Conservation (phyloP, 2,329 filamentous ascomycete genomes). For the Clonostachys rhizophaga region DNA sequence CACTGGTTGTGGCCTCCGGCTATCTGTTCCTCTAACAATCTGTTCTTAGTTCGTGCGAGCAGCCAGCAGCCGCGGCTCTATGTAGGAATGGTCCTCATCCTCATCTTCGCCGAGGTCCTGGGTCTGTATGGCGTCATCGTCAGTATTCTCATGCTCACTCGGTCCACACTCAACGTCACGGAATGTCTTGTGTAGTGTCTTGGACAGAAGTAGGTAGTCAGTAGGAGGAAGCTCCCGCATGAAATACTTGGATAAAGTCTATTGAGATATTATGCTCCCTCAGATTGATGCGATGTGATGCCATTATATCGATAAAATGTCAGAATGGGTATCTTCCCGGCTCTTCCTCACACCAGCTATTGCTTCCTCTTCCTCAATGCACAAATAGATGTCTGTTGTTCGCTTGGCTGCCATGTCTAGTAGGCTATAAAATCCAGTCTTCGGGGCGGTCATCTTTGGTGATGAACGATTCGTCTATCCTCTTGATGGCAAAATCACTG, state of each 20-base stretch:
- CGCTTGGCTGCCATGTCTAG: background rate
- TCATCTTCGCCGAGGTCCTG: constrained; percentile 41
- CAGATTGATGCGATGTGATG: too few relatives aligned
- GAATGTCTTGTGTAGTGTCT: constrained; percentile 15
- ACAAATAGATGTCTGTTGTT: background rate
- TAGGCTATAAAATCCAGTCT: constrained; percentile 69
- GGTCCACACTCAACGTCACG: constrained; percentile 28
- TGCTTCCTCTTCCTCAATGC: background rate
- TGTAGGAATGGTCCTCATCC: constrained; percentile 39
- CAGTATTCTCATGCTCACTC: constrained; percentile 41
- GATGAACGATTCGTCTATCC: constrained; percentile 91
- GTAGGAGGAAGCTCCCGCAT: too few relatives aligned
- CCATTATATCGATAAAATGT: too few relatives aligned
- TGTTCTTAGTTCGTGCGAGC: constrained; percentile 31
- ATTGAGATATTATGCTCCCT: too few relatives aligned
- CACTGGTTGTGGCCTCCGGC: background rate
- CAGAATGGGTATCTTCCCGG: too few relatives aligned
- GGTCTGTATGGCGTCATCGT: constrained; percentile 42
- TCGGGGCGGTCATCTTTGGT: constrained; percentile 64
- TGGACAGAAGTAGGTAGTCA: too few relatives aligned
- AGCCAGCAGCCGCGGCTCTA: constrained; percentile 41
- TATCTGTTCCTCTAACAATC: background rate
- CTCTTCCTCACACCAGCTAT: too few relatives aligned
- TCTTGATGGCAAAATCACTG: constrained; percentile 90
- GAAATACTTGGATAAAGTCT: too few relatives aligned